These are phyloP conservation scores for Beauveria scarabaeidicola DNA, from an alignment of 2,329 filamentous ascomycete genomes.

Conservation along the genomic window DNA sequence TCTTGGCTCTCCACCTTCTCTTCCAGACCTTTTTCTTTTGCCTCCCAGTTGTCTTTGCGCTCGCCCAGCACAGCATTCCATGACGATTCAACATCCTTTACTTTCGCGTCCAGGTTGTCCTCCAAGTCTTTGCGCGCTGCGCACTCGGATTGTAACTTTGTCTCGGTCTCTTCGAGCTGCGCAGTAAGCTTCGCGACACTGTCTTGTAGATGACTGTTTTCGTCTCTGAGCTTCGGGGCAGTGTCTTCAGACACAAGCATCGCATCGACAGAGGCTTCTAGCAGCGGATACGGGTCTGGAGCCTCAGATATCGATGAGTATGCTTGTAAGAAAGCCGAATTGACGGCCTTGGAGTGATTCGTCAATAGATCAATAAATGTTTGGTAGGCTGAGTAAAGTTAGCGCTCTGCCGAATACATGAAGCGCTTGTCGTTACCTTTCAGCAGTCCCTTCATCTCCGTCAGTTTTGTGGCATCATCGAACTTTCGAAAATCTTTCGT, in stretches of 20 bases:
- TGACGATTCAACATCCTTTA: constrained; percentile 82
- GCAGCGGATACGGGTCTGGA: constrained; percentile 89
- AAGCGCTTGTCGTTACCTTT: constrained; percentile 51
- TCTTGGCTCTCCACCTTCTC: constrained; percentile 95
- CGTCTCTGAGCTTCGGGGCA: constrained; percentile 76
- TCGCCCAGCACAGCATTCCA: constrained; percentile 88
- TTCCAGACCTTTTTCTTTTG: constrained; percentile 83
- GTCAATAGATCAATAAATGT: constrained; percentile 94
- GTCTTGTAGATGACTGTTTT: constrained; percentile 80
- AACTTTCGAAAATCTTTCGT: constrained; percentile 96
- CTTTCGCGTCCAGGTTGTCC: constrained; percentile 64
- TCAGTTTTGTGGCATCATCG: constrained; percentile 77
- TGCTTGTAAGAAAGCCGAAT: constrained; percentile 83
- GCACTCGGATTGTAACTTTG: constrained; percentile 70
- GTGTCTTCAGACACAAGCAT: constrained; percentile 89
- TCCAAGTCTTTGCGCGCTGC: constrained; percentile 66
- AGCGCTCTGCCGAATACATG: constrained; percentile 8
- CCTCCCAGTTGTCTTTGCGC: constrained; percentile 92
- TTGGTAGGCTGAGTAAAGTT: constrained; percentile 65
- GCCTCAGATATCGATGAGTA: constrained; percentile 93
- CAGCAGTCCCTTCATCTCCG: constrained; percentile 79
- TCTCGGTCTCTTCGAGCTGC: constrained; percentile 77
- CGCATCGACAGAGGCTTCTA: constrained; percentile 93
- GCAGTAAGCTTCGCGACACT: constrained; percentile 65
- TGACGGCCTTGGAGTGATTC: constrained; percentile 90